A percentile compares a stretch with the other conserved stretches of the same genome.
These are phyloP conservation scores for Tricholoma furcatifolium DNA, from an alignment of 768 basidiomycete genomes.

Conservation along the genomic window DNA sequence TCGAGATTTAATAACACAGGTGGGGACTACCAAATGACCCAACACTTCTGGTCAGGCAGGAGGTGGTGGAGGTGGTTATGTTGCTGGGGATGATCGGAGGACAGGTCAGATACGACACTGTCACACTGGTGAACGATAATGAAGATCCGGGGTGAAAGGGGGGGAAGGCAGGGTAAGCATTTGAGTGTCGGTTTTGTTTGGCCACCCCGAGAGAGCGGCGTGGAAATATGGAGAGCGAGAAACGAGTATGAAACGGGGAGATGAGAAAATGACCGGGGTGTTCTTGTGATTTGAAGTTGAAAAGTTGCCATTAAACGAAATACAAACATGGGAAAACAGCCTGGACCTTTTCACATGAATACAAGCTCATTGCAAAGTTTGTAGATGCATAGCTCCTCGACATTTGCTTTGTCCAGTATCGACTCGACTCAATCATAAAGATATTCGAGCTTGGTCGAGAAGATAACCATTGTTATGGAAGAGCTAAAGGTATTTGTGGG, in stretches of 20 bases:
- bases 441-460: conserved; percentile 89
- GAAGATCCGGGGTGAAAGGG: conserved; percentile 91
- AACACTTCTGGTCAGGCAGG: no score
- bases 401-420: conserved; percentile 43
- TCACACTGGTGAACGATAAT: no score
- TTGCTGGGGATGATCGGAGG: no score
- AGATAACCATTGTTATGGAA: conserved; percentile 73
- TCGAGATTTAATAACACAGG: no score
- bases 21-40: no score
- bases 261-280: conserved; percentile 82
- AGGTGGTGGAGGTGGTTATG: no score
- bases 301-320: conserved; percentile 72
- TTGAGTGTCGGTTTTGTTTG: conserved; percentile 42
- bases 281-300: conserved; percentile 62
- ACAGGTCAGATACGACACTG: no score
- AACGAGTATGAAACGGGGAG: conserved; percentile 90
- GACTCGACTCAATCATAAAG: conserved; percentile 72
- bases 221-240: conserved; percentile 90
- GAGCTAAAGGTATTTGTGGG: conserved; percentile 49
- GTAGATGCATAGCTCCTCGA: conserved; percentile 61
- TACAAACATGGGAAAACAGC: conserved; percentile 88
- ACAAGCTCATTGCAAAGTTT: conserved; percentile 91
- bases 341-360: conserved; percentile 96
- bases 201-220: conserved; percentile 71
- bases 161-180: conserved; percentile 81